These are phyloP conservation scores for Entoloma clypeatum DNA, from an alignment of 1,284 basidiomycete genomes.

Conservation along the genomic window DNA sequence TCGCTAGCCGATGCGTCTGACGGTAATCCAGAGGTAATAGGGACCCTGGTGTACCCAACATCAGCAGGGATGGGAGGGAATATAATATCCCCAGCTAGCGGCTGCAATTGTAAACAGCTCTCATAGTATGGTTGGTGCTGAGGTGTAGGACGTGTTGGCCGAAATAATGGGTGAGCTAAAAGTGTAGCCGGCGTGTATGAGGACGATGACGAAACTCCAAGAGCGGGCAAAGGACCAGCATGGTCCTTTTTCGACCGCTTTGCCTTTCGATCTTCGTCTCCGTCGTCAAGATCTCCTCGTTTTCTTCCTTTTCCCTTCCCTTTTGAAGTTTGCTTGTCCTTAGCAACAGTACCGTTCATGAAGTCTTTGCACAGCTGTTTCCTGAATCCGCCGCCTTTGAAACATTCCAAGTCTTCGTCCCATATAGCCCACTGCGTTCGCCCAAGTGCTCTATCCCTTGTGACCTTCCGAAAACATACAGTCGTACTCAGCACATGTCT, in stretches of 20 bases:
- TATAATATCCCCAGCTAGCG: conserved; percentile 55
- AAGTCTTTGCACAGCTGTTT: conserved; percentile 65
- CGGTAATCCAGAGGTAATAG: conserved; percentile 23
- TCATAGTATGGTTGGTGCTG: conserved; percentile 72
- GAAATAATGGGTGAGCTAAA: conserved; percentile 49
- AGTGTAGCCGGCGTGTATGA: conserved; percentile 34
- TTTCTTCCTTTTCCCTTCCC: conserved; percentile 34
- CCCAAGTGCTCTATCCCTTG: conserved; percentile 61
- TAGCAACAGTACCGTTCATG: conserved; percentile 43
- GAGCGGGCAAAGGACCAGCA: conserved; percentile 11
- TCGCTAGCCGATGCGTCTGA: conserved; percentile 11
- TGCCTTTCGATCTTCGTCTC: conserved; percentile 37
- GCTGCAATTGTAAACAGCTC: conserved; percentile 42
- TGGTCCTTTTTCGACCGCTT: conserved; percentile 47
- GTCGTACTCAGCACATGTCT: conserved; percentile 85
- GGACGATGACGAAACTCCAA: conserved; percentile 20
- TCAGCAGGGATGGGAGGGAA: conserved; percentile 61
- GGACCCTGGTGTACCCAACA: conserved; percentile 30
- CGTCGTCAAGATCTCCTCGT: conserved; percentile 36
- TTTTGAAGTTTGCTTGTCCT: conserved; percentile 37
- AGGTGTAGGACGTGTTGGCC: conserved; percentile 48
- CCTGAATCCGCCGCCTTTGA: conserved; percentile 65
- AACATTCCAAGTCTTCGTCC: conserved; percentile 68
- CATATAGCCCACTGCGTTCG: conserved; percentile 76
- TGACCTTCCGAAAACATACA: conserved; percentile 70